Percentiles rank a stretch among this genome's conserved stretches.
These are phyloP conservation scores for Brasenia schreberi DNA, from an alignment of 164 flowering plant genomes.

Conservation along the genomic window DNA sequence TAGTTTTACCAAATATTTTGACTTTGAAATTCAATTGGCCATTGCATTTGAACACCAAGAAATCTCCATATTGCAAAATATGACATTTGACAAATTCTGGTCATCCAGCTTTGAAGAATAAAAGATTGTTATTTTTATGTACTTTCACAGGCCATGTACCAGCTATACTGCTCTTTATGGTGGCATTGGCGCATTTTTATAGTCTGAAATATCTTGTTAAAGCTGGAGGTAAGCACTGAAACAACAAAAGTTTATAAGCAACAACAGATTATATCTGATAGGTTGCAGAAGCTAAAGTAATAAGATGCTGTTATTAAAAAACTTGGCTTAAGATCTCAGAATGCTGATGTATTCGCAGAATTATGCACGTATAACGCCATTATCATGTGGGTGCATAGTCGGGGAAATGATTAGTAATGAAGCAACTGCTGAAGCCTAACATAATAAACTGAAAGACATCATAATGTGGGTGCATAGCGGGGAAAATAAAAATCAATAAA, in stretches of 20 bases:
- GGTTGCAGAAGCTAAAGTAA: too few relatives aligned
- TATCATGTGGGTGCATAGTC: too few relatives aligned
- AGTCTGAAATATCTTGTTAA: conserved; percentile 9
- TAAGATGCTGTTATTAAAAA: too few relatives aligned
- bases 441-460: too few relatives aligned
- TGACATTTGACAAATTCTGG: conserved; percentile 10
- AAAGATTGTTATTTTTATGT: background rate
- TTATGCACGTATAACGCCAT: too few relatives aligned
- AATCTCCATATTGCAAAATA: conserved; percentile 13
- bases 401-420: too few relatives aligned
- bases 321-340: too few relatives aligned
- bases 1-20: conserved; percentile 10
- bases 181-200: conserved; percentile 3
- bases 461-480: too few relatives aligned
- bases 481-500: too few relatives aligned
- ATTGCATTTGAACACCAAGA: conserved; percentile 14
- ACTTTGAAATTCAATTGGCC: conserved; percentile 11
- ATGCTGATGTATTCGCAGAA: too few relatives aligned
- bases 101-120: conserved; percentile 18
- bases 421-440: too few relatives aligned
- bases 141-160: conserved; percentile 16
- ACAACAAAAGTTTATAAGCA: background rate
- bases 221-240: conserved; percentile 22
- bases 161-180: conserved; percentile 10
- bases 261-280: too few relatives aligned